A percentile compares a stretch with the other conserved stretches of the same genome.
Evolutionary conservation across 2,329 filamentous ascomycete genomes (phyloP).

Genomic region (Sarocladium brachiariae): DNA sequence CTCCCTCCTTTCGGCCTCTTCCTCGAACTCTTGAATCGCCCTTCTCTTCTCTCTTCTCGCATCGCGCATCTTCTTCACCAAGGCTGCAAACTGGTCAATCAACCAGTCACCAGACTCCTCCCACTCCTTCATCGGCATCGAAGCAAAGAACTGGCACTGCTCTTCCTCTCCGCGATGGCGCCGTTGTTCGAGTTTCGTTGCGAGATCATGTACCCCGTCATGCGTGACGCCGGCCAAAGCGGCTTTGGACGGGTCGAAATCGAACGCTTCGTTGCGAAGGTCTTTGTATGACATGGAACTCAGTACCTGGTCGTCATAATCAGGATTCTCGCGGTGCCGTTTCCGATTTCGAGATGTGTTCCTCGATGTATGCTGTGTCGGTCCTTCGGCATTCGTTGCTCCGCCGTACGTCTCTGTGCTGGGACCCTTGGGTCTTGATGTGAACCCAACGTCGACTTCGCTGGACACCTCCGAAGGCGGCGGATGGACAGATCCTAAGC

Average conservation of each 20-base stretch:
- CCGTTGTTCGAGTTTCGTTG: conserved; percentile 43
- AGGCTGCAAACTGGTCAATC: conserved; percentile 42
- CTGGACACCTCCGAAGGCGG: background rate
- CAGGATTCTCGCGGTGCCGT: conserved; percentile 37
- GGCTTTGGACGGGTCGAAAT: conserved; percentile 48
- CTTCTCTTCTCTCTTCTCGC: conserved; percentile 43
- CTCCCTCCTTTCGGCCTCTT: conserved; percentile 47
- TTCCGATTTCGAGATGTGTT: conserved; percentile 18
- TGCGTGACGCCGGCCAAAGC: conserved; percentile 29
- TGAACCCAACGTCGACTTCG: background rate
- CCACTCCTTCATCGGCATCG: conserved; percentile 50
- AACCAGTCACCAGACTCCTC: conserved; percentile 56
- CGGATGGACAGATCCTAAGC: background rate
- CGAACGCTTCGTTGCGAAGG: conserved; percentile 46
- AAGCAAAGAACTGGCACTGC: conserved; percentile 44
- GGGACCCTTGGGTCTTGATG: background rate
- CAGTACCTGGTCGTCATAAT: conserved; percentile 53
- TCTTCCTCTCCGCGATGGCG: conserved; percentile 37
- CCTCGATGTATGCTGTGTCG: background rate
- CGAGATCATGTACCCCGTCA: conserved; percentile 20
- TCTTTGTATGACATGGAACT: conserved; percentile 45
- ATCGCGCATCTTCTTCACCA: conserved; percentile 41
- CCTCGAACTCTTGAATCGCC: conserved; percentile 44
- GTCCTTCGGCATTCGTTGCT: background rate
- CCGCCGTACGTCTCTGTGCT: background rate